Evolutionary conservation across 2,329 filamentous ascomycete genomes (phyloP).

Genomic region (Aspergillus intermedius): DNA sequence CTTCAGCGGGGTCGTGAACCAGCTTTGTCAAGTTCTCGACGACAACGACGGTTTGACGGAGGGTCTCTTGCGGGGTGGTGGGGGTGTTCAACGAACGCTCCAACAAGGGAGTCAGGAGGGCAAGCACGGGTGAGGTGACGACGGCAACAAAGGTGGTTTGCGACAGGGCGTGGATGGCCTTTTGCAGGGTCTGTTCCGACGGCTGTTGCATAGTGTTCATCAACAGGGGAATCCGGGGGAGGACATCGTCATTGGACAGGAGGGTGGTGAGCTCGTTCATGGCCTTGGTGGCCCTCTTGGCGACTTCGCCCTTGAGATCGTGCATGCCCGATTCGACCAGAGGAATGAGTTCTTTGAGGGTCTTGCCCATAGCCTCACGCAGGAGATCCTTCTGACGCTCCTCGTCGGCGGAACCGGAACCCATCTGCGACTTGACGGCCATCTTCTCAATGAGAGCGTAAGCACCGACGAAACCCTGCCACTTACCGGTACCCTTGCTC

Average conservation of each 20-base stretch:
- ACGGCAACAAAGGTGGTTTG: constrained; percentile 98
- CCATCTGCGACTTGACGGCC: constrained; percentile 89
- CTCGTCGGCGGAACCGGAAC: constrained; percentile 75
- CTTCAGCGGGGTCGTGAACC: constrained; percentile 92
- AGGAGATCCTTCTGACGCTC: constrained; percentile 83
- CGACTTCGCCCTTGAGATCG: constrained; percentile 79
- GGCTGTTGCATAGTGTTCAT: constrained; percentile 95
- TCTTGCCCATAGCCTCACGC: constrained; percentile 76
- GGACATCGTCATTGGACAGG: constrained; percentile 93
- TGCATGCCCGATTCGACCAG: constrained; percentile 92
- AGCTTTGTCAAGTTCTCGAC: constrained; percentile 97
- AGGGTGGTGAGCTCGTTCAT: constrained; percentile 88
- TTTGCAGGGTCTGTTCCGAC: constrained; percentile 78
- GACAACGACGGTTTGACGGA: constrained; percentile 92
- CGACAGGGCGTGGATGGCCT: constrained; percentile 92
- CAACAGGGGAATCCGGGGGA: constrained; percentile 81
- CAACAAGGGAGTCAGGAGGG: constrained; percentile 86
- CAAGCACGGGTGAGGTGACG: constrained; percentile 90
- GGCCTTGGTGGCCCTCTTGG: constrained; percentile 81
- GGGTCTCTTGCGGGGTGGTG: constrained; percentile 82
- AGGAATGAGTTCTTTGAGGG: constrained; percentile 76
- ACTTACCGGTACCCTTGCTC: constrained; percentile 79
- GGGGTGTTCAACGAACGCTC: constrained; percentile 92
- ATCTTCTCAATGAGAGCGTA: constrained; percentile 81
- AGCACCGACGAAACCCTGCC: constrained; percentile 90